Conservation (phyloP, 106 monocot genomes). For the Dendrobium chrysotoxum region DNA sequence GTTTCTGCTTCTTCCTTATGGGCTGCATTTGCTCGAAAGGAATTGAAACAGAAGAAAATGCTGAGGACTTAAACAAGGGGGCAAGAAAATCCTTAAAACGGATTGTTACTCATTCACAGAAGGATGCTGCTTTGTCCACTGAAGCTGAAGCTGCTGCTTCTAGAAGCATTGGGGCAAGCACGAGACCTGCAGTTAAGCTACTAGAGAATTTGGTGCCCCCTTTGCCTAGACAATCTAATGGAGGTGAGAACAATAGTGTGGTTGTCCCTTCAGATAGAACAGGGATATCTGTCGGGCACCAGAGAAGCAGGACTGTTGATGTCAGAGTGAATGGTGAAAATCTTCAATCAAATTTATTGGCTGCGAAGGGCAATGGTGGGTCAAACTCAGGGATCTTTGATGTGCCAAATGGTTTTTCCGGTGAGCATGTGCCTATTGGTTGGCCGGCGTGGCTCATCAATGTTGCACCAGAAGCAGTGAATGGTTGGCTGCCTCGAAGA, state of each 20-base stretch:
- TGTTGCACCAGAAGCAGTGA: slow-evolving; percentile 40
- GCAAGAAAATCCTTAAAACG: slow-evolving; percentile 11
- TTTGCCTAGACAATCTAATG: not conserved
- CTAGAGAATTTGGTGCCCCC: slow-evolving; percentile 14
- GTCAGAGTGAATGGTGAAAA: not conserved
- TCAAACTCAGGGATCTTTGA: not conserved
- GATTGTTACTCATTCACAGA: slow-evolving; percentile 17
- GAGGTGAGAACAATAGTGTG: slow-evolving; percentile 11
- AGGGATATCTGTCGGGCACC: slow-evolving; percentile 7
- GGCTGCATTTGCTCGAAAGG: slow-evolving; percentile 49
- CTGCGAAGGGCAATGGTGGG: not conserved
- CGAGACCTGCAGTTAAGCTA: slow-evolving; percentile 1
- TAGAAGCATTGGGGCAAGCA: not conserved
- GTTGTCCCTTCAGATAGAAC: not conserved
- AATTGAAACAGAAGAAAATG: slow-evolving; percentile 8
- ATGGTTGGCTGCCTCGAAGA: slow-evolving; percentile 45
- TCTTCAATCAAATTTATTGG: not conserved
- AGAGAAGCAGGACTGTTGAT: slow-evolving; percentile 20
- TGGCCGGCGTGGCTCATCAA: slow-evolving; percentile 44
- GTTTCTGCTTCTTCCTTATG: slow-evolving; percentile 14
- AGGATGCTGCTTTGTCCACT: not conserved
- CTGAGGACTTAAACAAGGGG: slow-evolving; percentile 7
- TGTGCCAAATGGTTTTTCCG: slow-evolving; percentile 23
- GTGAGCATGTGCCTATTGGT: slow-evolving; percentile 26
- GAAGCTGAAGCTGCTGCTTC: not conserved